phyloP scores from a whole-genome alignment of 2,329 filamentous ascomycete species.

The Zymoseptoria passerinii region DNA sequence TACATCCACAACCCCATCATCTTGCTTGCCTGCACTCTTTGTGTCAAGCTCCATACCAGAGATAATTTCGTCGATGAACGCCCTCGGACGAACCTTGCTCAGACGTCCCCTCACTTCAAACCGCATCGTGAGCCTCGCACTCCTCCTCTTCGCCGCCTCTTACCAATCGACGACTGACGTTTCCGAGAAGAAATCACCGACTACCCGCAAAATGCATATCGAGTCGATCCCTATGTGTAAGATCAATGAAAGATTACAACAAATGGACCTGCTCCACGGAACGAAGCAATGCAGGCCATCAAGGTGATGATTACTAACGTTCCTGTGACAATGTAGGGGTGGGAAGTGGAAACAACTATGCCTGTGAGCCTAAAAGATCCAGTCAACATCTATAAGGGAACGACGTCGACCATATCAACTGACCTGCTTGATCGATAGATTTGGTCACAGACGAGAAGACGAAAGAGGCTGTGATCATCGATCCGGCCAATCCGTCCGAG shows the following conservation, averaged over 20 bases:
- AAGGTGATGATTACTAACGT: constrained; percentile 17
- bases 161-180: constrained; percentile 13
- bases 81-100: neutral
- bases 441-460: constrained; percentile 43
- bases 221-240: constrained; percentile 83
- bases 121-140: neutral
- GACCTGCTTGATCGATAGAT: neutral
- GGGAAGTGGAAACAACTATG: constrained; percentile 73
- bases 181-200: constrained; percentile 12
- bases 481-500: constrained; percentile 73
- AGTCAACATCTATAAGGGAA: neutral
- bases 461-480: constrained; percentile 55
- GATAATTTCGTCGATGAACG: neutral
- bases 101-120: neutral
- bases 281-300: constrained; percentile 15
- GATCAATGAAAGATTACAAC: constrained; percentile 20
- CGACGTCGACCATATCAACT: neutral
- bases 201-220: constrained; percentile 60
- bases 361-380: constrained; percentile 37
- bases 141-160: neutral
- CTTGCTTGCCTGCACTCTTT: neutral
- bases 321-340: constrained; percentile 49
- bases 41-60: neutral
- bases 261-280: neutral
- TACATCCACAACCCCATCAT: neutral